phyloP scores from a whole-genome alignment of 306 rosid genomes.

The Cucumis cinereus region DNA sequence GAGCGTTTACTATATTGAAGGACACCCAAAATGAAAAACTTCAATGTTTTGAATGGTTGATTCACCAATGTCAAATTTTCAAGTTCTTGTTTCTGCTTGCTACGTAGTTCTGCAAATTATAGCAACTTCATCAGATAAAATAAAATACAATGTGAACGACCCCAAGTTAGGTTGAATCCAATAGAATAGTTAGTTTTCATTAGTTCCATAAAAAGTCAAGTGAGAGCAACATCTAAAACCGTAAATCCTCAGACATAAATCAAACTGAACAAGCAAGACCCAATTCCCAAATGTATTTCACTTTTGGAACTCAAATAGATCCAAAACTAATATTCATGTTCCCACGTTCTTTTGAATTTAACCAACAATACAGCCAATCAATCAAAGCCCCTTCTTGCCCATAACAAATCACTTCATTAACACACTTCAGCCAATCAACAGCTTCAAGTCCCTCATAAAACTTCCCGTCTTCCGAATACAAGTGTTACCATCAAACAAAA shows the following conservation, averaged over 20 bases:
- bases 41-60: constrained; percentile 76
- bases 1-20: constrained; percentile 45
- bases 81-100: constrained; percentile 48
- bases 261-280: neutral
- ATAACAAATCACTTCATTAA: neutral
- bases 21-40: constrained; percentile 61
- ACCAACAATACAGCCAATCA: neutral
- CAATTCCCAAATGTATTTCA: neutral
- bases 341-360: neutral
- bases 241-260: neutral
- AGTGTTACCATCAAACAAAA: neutral
- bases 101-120: constrained; percentile 36
- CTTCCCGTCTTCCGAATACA: neutral
- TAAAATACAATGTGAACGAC: neutral
- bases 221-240: neutral
- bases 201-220: neutral
- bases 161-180: neutral
- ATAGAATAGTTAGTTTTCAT: neutral
- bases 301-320: neutral
- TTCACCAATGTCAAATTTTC: constrained; percentile 66
- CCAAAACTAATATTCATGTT: neutral
- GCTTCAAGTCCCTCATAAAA: neutral
- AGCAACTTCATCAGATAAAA: neutral
- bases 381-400: neutral
- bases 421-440: neutral